Evolutionary conservation across 176 grass and related monocot genomes (phyloP).

Genomic region (Ananas comosus): DNA sequence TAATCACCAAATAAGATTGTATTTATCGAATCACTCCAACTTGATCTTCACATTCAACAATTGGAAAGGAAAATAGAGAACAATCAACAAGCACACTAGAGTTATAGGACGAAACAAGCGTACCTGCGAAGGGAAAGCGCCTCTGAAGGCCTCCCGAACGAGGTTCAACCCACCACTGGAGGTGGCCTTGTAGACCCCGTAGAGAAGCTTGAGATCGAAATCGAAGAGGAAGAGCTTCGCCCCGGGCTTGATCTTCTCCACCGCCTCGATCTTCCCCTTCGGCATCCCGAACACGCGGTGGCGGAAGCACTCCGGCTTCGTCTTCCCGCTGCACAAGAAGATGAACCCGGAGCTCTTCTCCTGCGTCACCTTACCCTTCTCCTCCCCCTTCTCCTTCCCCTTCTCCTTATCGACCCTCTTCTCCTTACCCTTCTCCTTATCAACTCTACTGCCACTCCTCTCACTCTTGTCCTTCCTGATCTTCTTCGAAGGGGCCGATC

Average conservation of each 20-base stretch:
- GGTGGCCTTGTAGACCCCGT: conserved; percentile 60
- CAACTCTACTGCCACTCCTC: neutral
- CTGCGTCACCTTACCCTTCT: neutral
- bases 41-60: neutral
- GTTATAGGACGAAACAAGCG: neutral
- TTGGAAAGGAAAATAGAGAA: conserved; percentile 4
- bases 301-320: conserved; percentile 66
- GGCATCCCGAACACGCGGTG: conserved; percentile 58
- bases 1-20: too few species aligned
- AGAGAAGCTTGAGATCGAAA: conserved; percentile 51
- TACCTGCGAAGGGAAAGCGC: conserved; percentile 73
- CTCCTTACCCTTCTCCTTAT: neutral
- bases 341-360: conserved; percentile 63
- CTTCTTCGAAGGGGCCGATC: neutral
- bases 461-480: neutral
- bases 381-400: neutral
- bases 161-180: conserved; percentile 43
- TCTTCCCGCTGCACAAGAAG: conserved; percentile 63
- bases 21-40: too few species aligned
- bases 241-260: conserved; percentile 55
- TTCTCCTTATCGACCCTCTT: neutral
- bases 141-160: conserved; percentile 45
- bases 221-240: conserved; percentile 83
- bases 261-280: conserved; percentile 31
- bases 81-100: too few species aligned